Conservation (phyloP, 179 eudicot genomes). For the Drosera spatulata region DNA sequence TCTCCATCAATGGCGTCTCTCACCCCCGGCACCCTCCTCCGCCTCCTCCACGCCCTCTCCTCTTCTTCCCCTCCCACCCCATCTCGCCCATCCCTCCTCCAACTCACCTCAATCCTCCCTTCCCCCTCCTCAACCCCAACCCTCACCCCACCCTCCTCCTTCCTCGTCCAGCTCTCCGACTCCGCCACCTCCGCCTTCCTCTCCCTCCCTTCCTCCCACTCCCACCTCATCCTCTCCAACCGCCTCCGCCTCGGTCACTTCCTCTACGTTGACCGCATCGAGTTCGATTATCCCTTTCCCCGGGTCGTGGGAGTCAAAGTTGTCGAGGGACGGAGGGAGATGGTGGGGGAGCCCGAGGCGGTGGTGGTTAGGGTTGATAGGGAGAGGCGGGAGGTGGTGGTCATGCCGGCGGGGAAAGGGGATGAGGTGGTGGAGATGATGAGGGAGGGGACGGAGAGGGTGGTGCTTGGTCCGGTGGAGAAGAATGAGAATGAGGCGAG, state of each 20-base stretch:
- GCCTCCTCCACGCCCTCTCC: conserved; percentile 80
- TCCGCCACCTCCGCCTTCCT: conserved; percentile 78
- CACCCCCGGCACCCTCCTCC: conserved; percentile 73
- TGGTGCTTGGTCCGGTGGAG: too few relatives aligned
- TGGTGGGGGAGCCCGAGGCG: conserved; percentile 45
- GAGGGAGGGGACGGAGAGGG: too few relatives aligned
- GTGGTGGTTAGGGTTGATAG: conserved; percentile 29
- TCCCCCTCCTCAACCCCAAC: conserved; percentile 20
- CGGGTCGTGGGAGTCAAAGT: conserved; percentile 49
- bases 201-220: conserved; percentile 48
- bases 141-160: conserved; percentile 35
- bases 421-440: too few relatives aligned
- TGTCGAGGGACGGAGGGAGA: conserved; percentile 49
- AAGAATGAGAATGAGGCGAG: too few relatives aligned
- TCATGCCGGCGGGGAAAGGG: neutral
- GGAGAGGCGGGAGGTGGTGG: conserved; percentile 2
- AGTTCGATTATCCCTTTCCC: conserved; percentile 46
- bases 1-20: conserved; percentile 52
- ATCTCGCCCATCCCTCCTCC: conserved; percentile 82
- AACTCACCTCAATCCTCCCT: conserved; percentile 75
- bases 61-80: conserved; percentile 61
- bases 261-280: conserved; percentile 55
- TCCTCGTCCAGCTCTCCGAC: conserved; percentile 73
- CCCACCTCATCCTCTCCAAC: conserved; percentile 71
- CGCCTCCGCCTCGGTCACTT: conserved; percentile 85